A percentile compares a stretch with the other conserved stretches of the same genome.
phyloP scores from a whole-genome alignment of 1,284 basidiomycete species.

The Ceratobasidium papillatum region DNA sequence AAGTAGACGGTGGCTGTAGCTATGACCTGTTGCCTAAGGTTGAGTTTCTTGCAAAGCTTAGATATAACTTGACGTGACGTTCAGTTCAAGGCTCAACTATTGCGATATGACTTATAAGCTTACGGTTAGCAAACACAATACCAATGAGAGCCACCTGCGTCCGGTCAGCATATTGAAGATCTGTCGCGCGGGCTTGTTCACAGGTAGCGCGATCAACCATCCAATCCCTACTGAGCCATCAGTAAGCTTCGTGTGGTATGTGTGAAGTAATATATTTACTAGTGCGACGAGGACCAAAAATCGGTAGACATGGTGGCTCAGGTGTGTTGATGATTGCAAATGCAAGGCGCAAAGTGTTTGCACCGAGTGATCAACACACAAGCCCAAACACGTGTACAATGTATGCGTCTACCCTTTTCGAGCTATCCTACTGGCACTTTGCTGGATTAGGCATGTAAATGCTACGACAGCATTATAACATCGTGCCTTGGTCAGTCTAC shows the following conservation, averaged over 20 bases:
- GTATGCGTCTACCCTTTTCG: neutral
- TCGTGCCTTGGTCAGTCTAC: too few relatives aligned
- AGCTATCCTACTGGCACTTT: too few relatives aligned
- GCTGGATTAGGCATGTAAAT: neutral
- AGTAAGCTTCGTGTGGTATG: neutral
- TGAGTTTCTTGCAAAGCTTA: conserved; percentile 85
- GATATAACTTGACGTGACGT: conserved; percentile 68
- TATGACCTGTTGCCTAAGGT: conserved; percentile 86
- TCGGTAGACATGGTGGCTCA: conserved; percentile 53
- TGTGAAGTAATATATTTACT: conserved; percentile 47
- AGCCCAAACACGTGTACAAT: neutral
- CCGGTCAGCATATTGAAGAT: conserved; percentile 78
- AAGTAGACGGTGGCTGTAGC: conserved; percentile 96
- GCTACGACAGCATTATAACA: neutral
- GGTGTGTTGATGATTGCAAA: neutral
- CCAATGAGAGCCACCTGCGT: conserved; percentile 79
- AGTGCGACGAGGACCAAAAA: conserved; percentile 58
- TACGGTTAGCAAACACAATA: conserved; percentile 87
- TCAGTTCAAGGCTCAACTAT: neutral
- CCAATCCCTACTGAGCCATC: conserved; percentile 77
- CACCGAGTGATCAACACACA: neutral
- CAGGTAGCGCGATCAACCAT: conserved; percentile 82
- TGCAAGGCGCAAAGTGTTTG: neutral
- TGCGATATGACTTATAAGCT: conserved; percentile 44
- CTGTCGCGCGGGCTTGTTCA: conserved; percentile 74